phyloP scores from a whole-genome alignment of 2,329 filamentous ascomycete genomes.

The Aspergillus arachidicola region DNA sequence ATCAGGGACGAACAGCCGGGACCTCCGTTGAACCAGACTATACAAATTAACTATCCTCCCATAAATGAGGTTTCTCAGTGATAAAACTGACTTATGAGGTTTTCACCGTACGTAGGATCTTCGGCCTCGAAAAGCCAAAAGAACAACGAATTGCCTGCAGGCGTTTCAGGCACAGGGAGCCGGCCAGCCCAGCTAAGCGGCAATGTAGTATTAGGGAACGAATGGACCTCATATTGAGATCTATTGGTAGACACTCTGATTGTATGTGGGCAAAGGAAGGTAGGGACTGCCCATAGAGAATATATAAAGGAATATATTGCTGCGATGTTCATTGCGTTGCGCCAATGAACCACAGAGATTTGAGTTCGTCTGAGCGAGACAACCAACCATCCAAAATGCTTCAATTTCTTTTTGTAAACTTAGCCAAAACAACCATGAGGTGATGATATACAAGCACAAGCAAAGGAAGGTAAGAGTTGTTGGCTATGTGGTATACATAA shows the following conservation, averaged over 20 bases:
- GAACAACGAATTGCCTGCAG: constrained; percentile 36
- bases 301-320: constrained; percentile 25
- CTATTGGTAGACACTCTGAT: constrained; percentile 8
- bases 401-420: not conserved
- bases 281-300: constrained; percentile 20
- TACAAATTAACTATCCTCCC: not conserved
- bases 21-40: constrained; percentile 42
- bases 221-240: constrained; percentile 31
- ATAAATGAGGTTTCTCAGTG: constrained; percentile 1
- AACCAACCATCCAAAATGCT: not conserved
- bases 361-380: not conserved
- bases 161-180: constrained; percentile 31
- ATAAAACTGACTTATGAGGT: constrained; percentile 35
- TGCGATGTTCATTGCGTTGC: constrained; percentile 24
- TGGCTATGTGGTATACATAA: constrained; percentile 3
- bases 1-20: constrained; percentile 40
- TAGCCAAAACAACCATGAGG: not conserved
- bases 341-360: not conserved
- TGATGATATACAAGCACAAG: not conserved
- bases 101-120: constrained; percentile 31
- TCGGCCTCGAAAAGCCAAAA: constrained; percentile 43
- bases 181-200: constrained; percentile 40
- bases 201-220: constrained; percentile 32
- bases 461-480: not conserved
- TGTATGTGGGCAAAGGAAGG: constrained; percentile 11